These are phyloP conservation scores for Raphanus raphanistrum DNA, from an alignment of 345 rosid species.

Conservation along the genomic window DNA sequence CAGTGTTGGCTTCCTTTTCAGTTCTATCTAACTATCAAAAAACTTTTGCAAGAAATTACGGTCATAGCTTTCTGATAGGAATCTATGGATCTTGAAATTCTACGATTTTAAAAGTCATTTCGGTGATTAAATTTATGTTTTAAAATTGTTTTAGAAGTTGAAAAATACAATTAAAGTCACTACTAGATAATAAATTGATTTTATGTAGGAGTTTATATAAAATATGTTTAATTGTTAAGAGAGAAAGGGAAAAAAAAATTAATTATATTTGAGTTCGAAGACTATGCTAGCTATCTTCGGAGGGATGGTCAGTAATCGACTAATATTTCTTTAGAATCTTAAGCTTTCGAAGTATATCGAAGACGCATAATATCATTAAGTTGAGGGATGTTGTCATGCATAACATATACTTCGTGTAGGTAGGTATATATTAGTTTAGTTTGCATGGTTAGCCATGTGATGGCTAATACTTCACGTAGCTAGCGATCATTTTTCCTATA, in stretches of 20 bases:
- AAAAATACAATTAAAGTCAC: no score
- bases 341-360: not conserved
- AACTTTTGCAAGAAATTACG: not conserved
- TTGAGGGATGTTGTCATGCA: no score
- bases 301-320: not conserved
- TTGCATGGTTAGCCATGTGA: no score
- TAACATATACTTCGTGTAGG: no score
- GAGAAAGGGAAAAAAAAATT: not conserved
- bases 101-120: not conserved
- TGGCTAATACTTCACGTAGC: no score
- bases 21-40: not conserved
- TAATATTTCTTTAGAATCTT: not conserved
- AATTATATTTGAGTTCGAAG: not conserved
- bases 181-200: not conserved
- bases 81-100: not conserved
- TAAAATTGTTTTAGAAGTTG: no score
- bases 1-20: not conserved
- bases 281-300: not conserved
- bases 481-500: no score
- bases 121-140: not conserved
- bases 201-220: not conserved
- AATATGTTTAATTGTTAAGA: not conserved
- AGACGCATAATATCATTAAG: not conserved
- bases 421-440: no score
- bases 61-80: not conserved